Percentiles rank a stretch among this genome's conserved stretches.
Conservation (phyloP, 2,329 filamentous ascomycete species). For the Fusarium guadeloupense region DNA sequence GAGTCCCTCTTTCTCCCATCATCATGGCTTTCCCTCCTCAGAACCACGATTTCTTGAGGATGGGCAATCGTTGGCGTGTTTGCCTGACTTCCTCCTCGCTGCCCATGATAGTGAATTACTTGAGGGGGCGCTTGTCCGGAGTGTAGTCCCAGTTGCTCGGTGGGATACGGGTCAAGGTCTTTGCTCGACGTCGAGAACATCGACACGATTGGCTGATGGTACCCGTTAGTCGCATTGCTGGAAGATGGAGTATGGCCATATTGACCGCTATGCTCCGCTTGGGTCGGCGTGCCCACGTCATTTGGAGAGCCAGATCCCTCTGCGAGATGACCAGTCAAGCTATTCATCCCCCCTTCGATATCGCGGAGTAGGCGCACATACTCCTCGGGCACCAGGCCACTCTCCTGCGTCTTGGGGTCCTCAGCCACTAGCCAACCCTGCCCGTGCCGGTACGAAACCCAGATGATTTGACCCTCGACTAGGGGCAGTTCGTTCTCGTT, state of each 20-base stretch:
- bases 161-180: constrained; percentile 74
- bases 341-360: constrained; percentile 88
- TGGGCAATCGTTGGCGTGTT: constrained; percentile 69
- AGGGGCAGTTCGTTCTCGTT: constrained; percentile 96
- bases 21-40: constrained; percentile 62
- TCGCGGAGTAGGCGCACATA: constrained; percentile 93
- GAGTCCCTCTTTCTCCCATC: constrained; percentile 51
- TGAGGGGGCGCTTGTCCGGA: constrained; percentile 71
- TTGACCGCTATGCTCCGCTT: constrained; percentile 62
- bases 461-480: constrained; percentile 93
- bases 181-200: constrained; percentile 77
- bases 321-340: constrained; percentile 69
- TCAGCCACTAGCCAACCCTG: constrained; percentile 98
- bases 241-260: constrained; percentile 60
- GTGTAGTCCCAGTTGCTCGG: constrained; percentile 69
- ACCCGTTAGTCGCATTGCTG: constrained; percentile 65
- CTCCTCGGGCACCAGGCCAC: constrained; percentile 93
- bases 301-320: constrained; percentile 63
- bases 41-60: constrained; percentile 58
- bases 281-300: constrained; percentile 68
- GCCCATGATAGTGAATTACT: constrained; percentile 73
- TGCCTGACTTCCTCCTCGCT: constrained; percentile 72
- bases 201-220: constrained; percentile 73
- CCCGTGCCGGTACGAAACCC: constrained; percentile 94
- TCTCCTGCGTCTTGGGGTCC: constrained; percentile 93